These are phyloP conservation scores for Fermentozyma sake DNA, from an alignment of 1,139 yeast species.

Conservation along the genomic window DNA sequence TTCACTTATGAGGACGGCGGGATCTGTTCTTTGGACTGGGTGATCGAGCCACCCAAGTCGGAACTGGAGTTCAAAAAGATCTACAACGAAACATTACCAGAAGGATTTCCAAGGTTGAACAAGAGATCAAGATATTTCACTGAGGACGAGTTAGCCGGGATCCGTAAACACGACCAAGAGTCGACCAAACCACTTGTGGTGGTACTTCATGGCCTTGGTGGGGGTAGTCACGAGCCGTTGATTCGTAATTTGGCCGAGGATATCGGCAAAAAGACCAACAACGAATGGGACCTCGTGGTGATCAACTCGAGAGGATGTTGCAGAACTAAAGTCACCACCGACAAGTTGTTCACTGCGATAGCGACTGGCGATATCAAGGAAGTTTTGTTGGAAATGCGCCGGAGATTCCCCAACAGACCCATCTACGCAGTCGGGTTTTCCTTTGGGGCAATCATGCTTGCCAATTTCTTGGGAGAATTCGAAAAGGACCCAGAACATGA, in stretches of 20 bases:
- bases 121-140: slow-evolving; percentile 72
- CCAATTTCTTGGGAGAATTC: slow-evolving; percentile 53
- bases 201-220: slow-evolving; percentile 80
- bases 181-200: slow-evolving; percentile 58
- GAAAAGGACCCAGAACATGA: slow-evolving; percentile 20
- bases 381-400: slow-evolving; percentile 49
- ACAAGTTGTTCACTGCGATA: slow-evolving; percentile 67
- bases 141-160: slow-evolving; percentile 28
- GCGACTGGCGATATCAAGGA: slow-evolving; percentile 72
- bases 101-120: slow-evolving; percentile 70
- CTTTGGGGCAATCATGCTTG: slow-evolving; percentile 60
- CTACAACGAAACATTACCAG: slow-evolving; percentile 53
- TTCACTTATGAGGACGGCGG: slow-evolving; percentile 61
- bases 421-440: slow-evolving; percentile 79
- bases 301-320: slow-evolving; percentile 86
- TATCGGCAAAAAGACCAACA: slow-evolving; percentile 18
- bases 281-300: slow-evolving; percentile 59
- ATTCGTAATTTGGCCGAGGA: slow-evolving; percentile 58
- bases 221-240: slow-evolving; percentile 88
- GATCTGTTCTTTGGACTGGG: slow-evolving; percentile 75
- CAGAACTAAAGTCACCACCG: slow-evolving; percentile 72
- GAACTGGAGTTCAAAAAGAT: slow-evolving; percentile 45
- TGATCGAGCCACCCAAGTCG: slow-evolving; percentile 45
- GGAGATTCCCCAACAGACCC: slow-evolving; percentile 64
- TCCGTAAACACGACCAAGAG: slow-evolving; percentile 22